Conservation (phyloP, 2,329 filamentous ascomycete genomes). For the Colletotrichum euphorbiae region DNA sequence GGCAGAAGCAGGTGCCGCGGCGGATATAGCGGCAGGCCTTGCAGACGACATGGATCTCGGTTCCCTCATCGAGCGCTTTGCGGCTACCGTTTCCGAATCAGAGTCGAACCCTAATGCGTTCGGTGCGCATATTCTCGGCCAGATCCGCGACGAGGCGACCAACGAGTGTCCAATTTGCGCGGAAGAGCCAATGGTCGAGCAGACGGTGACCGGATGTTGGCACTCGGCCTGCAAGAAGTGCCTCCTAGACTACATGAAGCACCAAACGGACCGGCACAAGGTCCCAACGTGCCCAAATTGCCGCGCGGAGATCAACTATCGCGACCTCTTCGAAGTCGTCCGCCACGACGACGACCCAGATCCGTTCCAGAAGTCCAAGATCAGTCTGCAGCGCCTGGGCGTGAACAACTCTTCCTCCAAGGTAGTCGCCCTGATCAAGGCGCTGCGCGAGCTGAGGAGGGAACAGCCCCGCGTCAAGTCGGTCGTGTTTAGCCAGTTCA, state of each 20-base stretch:
- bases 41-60: constrained; percentile 97
- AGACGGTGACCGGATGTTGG: constrained; percentile 96
- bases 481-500: constrained; percentile 97
- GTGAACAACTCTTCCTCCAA: constrained; percentile 85
- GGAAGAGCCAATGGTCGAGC: constrained; percentile 95
- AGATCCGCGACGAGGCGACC: constrained; percentile 90
- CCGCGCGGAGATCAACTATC: constrained; percentile 81
- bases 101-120: constrained; percentile 76
- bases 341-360: constrained; percentile 75
- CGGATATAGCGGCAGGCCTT: constrained; percentile 83
- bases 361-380: constrained; percentile 59
- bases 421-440: constrained; percentile 80
- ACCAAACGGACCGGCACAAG: constrained; percentile 82
- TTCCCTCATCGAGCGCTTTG: constrained; percentile 86
- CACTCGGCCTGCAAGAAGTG: constrained; percentile 97
- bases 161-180: constrained; percentile 95
- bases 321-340: constrained; percentile 93
- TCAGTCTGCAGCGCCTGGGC: constrained; percentile 70
- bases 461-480: constrained; percentile 80
- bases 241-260: constrained; percentile 88
- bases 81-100: constrained; percentile 69
- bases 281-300: constrained; percentile 91
- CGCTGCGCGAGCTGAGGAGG: constrained; percentile 76
- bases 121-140: constrained; percentile 86
- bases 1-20: constrained; percentile 80